These are phyloP conservation scores for Acacia acuminata DNA, from an alignment of 306 rosid species.

Conservation along the genomic window DNA sequence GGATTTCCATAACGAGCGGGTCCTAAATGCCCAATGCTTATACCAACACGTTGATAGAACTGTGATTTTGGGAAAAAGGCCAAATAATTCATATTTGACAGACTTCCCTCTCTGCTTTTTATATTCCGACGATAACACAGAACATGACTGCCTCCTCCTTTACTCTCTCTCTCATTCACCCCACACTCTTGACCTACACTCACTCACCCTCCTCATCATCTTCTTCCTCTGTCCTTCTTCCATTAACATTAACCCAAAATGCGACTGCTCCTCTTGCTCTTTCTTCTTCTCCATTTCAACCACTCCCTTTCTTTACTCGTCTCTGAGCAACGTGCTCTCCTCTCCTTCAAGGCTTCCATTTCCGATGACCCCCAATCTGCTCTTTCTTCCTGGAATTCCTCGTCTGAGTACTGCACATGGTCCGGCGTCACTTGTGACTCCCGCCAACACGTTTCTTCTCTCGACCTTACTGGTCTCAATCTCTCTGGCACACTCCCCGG, in stretches of 20 bases:
- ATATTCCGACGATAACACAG: neutral
- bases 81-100: neutral
- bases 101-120: constrained; percentile 9
- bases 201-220: neutral
- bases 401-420: constrained; percentile 67
- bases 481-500: constrained; percentile 67
- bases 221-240: neutral
- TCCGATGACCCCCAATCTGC: constrained; percentile 50
- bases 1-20: neutral
- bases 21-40: too few species aligned
- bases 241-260: neutral
- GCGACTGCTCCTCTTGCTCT: constrained; percentile 44
- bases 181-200: neutral
- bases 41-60: neutral
- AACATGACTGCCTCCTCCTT: constrained; percentile 6
- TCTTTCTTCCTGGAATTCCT: constrained; percentile 70
- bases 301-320: constrained; percentile 25
- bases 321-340: constrained; percentile 67
- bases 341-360: constrained; percentile 57
- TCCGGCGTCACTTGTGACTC: constrained; percentile 66
- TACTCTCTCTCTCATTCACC: constrained; percentile 6
- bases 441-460: constrained; percentile 60
- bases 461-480: constrained; percentile 59
- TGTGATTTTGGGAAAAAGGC: too few species aligned
- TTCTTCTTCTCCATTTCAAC: constrained; percentile 34